phyloP scores from a whole-genome alignment of 78 protist species.

The Trichosphaerium sp. region DNA sequence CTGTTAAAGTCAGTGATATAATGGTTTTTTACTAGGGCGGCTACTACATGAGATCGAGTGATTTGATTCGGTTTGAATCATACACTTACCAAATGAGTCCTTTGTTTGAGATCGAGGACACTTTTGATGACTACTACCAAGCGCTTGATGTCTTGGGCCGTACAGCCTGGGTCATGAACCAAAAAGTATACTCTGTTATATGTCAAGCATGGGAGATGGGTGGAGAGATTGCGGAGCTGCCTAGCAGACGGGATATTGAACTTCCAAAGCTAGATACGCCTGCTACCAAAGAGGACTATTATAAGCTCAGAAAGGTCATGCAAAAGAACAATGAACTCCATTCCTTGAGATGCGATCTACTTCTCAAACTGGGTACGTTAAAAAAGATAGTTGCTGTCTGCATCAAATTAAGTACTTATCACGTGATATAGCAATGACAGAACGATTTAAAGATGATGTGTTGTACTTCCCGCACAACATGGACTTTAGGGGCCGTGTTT shows the following conservation, averaged over 20 bases:
- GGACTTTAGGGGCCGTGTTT: conserved; percentile 94
- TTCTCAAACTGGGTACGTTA: conserved; percentile 32
- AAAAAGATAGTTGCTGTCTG: background rate
- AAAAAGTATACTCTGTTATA: background rate
- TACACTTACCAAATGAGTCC: background rate
- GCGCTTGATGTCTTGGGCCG: conserved; percentile 36
- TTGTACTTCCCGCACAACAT: conserved; percentile 81
- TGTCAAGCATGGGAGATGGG: conserved; percentile 26
- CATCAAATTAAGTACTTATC: background rate
- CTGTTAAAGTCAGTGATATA: background rate
- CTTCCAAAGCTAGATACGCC: conserved; percentile 12
- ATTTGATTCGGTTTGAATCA: background rate
- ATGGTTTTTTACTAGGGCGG: too few species aligned
- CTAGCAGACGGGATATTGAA: background rate
- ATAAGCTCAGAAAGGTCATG: background rate
- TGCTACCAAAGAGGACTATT: background rate
- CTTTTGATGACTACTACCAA: background rate
- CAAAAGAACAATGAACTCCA: conserved; percentile 34
- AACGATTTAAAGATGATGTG: background rate
- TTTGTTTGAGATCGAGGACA: too few species aligned
- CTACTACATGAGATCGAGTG: background rate
- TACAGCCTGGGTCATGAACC: conserved; percentile 65
- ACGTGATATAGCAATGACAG: background rate
- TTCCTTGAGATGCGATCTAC: conserved; percentile 25
- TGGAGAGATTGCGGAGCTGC: conserved; percentile 33